Evolutionary conservation across 1,284 basidiomycete genomes (phyloP), one percentile per base, ranked within the genome.

Genomic region (Cryptococcus hybrid): DNA sequence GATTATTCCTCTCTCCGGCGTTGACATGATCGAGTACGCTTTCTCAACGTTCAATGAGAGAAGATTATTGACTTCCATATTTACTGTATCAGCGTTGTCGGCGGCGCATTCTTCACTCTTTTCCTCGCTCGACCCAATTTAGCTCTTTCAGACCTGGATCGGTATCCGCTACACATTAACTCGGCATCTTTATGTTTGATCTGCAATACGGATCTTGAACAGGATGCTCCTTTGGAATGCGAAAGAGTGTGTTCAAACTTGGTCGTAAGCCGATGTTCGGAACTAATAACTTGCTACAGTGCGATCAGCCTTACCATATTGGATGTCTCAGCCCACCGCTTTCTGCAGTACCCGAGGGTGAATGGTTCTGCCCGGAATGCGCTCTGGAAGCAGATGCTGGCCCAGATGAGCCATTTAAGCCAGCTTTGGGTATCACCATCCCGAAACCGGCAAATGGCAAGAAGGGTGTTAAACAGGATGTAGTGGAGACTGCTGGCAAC

Each of bases 291-390:
- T 15, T 6, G 3, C 1, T 7, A 7, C 56, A 92, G 88, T 98
- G 93, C 73, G 93, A 97, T 70, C 83, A 84, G 48, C 90, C 92
- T 0, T 96, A 89, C 73, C 93, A 98, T 73, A 80, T 89, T 11
- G 81, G 81, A 3, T 98, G 93, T 74, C 83, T 95, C 50, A 78
- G 81, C 38, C 93, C 92, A 6, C 89, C 90, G 3, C 78, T 98
- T 51, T 72, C 79, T 12, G 84, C 81, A 1, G 80, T 94, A 12
- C 94, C 94, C 0, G 89, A 90, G 24, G 93, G 89, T 40, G 90
- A 93, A 74, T 95, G 92, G 92, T 94, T 93, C 82, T 94, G 91
- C 69, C 85, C 88, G 0, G 80, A 82, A 51, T 94, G 91, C 44
- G 39, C 37, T 3, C 63, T 69, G 69, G 43, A 60, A 60, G 48